Evolutionary conservation across 1,284 basidiomycete species (phyloP), one percentile per base, ranked within the genome.

Genomic region (Coniophora puteana): DNA sequence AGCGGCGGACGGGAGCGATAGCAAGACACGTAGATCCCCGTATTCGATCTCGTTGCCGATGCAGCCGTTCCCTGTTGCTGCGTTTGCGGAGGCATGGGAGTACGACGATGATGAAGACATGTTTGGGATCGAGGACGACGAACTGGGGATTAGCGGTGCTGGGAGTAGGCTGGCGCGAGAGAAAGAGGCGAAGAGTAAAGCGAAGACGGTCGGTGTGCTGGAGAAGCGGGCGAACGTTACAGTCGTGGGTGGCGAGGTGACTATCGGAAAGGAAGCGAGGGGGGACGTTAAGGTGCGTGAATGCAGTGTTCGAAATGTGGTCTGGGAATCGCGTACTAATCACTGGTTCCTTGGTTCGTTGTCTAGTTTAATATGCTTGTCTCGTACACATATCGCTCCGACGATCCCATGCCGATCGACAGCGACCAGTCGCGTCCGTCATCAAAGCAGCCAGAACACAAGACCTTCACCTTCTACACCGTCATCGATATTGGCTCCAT

Each of bases 301-400:
- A 25, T 18, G 16, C 4, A 13, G 8, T 6, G 24, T 8, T 7
- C 3, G 10, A 28, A 10, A 24, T 26, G 16, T 37, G 22, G 13
- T 49, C 16, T 37, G 48, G 36, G 11, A n/a, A n/a, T n/a, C 7
- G 30, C 23, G 13, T 26, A 29, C 44, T 46, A 43, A 28, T n/a
- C n/a, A n/a, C 31, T 12, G 17, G 8, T 51, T 5, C 38, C 24
- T 36, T 17, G 20, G 14, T 13, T 11, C 26, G 10, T n/a, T n/a
- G n/a, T n/a, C n/a, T 56, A 95, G 92, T 92, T 93, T 60, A 93
- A 93, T 54, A 85, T 95, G 78, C 74, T 93, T 45, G 83, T 96
- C 2, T 83, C 89, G 5, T 96, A 92, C 60, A 94, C 91, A 0
- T 96, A 97, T 61, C 79, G 87, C 25, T 87, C 88, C 0, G 93